These are phyloP conservation scores for Thuja plicata DNA, from an alignment of 83 land plant genomes.

Conservation along the genomic window DNA sequence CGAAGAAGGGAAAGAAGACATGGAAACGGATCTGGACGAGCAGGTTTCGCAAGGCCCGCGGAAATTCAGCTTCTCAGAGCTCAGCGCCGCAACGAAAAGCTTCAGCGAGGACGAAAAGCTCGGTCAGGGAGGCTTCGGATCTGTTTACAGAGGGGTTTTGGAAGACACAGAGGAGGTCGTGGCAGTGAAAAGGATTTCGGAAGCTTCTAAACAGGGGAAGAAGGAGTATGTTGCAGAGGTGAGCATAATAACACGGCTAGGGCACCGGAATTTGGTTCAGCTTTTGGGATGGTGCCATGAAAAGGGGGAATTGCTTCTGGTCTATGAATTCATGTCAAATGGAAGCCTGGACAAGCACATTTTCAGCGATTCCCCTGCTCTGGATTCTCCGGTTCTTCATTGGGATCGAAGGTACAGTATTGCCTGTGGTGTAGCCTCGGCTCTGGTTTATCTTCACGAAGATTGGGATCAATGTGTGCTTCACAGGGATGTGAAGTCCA, in stretches of 20 bases:
- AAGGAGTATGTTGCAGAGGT: constrained; percentile 2
- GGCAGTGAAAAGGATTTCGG: neutral
- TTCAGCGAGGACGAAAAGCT: neutral
- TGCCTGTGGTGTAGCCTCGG: constrained; percentile 34
- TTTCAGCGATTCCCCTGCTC: neutral
- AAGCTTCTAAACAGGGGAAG: neutral
- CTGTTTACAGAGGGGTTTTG: neutral
- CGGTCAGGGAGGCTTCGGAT: neutral
- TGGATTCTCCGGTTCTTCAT: neutral
- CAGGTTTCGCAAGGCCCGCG: neutral
- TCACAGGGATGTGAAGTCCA: constrained; percentile 56
- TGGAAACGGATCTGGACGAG: neutral
- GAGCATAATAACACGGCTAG: neutral
- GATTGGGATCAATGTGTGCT: constrained; percentile 45
- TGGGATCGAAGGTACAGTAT: constrained; percentile 29
- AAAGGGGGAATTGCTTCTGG: neutral
- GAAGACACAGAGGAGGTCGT: too few relatives aligned
- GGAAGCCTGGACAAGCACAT: neutral
- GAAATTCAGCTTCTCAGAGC: neutral
- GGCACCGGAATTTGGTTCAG: neutral
- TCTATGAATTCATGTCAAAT: neutral
- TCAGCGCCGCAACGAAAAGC: constrained; percentile 1
- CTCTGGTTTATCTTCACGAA: constrained; percentile 44
- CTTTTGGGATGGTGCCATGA: constrained; percentile 1
- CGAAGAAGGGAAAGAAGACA: neutral